These are phyloP conservation scores for Sporodiniella umbellata DNA, from an alignment of 371 early-diverging fungal genomes.

Conservation along the genomic window DNA sequence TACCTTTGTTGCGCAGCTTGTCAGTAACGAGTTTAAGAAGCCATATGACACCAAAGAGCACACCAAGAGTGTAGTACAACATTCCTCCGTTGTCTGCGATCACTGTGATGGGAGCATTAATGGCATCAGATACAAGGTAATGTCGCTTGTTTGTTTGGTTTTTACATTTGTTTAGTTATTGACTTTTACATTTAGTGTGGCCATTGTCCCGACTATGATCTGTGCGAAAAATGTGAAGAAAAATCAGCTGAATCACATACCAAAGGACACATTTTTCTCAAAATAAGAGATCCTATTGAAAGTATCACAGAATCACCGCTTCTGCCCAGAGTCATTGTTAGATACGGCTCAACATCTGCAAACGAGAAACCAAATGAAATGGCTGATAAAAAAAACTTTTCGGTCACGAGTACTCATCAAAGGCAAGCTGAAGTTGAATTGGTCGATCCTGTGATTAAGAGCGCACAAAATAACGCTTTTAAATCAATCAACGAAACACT, in stretches of 20 bases:
- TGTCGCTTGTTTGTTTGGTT: background rate
- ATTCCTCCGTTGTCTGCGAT: slow-evolving; percentile 46
- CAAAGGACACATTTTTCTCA: slow-evolving; percentile 48
- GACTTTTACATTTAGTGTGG: slow-evolving; percentile 42
- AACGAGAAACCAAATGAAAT: background rate
- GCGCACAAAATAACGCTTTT: background rate
- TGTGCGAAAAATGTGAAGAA: slow-evolving; percentile 56
- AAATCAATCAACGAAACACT: background rate
- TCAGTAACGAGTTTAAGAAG: slow-evolving; percentile 9
- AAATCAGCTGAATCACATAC: slow-evolving; percentile 27
- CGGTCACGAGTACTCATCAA: background rate
- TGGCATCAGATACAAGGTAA: slow-evolving; percentile 59
- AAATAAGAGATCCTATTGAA: slow-evolving; percentile 37
- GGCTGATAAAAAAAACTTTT: background rate
- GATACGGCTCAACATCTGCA: background rate
- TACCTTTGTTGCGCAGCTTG: slow-evolving; percentile 33
- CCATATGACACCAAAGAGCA: background rate
- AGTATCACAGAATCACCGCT: background rate
- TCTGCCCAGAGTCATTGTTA: slow-evolving; percentile 3
- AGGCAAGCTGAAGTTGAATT: background rate
- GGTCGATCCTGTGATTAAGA: background rate
- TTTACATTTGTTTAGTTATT: background rate
- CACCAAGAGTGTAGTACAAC: background rate
- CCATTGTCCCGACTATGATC: slow-evolving; percentile 55
- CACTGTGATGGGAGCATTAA: slow-evolving; percentile 36